Conservation (phyloP, 768 basidiomycete species). For the Ephemerocybe angulata region DNA sequence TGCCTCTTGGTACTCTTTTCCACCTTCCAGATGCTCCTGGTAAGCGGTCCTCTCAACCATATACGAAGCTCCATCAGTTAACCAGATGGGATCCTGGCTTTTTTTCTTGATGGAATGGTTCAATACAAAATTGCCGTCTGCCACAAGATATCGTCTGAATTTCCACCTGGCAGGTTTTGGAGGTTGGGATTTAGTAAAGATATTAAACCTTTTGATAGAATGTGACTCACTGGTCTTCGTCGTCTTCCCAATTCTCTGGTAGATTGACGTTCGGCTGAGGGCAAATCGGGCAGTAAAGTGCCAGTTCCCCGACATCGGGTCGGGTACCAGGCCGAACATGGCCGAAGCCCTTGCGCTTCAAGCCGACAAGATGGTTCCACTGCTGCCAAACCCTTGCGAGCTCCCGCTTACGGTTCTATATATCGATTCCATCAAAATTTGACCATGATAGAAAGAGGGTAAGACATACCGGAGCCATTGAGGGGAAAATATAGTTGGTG, state of each 20-base stretch:
- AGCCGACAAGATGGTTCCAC: constrained; percentile 9
- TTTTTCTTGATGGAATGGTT: background rate
- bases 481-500: background rate
- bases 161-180: background rate
- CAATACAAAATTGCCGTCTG: constrained; percentile 3
- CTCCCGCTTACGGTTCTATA: background rate
- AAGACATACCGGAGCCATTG: background rate
- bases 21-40: background rate
- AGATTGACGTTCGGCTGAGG: constrained; percentile 25
- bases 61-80: background rate
- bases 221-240: background rate
- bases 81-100: background rate
- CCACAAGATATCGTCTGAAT: background rate
- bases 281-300: constrained; percentile 22
- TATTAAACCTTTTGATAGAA: background rate
- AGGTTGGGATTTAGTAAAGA: background rate
- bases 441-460: background rate
- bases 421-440: background rate
- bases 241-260: constrained; percentile 16
- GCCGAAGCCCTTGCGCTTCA: constrained; percentile 16
- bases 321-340: background rate
- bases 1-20: background rate
- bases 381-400: background rate
- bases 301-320: constrained; percentile 1
- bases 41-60: background rate